These are phyloP conservation scores for Kwoniella mangroviensis DNA, from an alignment of 768 basidiomycete genomes.

Conservation along the genomic window DNA sequence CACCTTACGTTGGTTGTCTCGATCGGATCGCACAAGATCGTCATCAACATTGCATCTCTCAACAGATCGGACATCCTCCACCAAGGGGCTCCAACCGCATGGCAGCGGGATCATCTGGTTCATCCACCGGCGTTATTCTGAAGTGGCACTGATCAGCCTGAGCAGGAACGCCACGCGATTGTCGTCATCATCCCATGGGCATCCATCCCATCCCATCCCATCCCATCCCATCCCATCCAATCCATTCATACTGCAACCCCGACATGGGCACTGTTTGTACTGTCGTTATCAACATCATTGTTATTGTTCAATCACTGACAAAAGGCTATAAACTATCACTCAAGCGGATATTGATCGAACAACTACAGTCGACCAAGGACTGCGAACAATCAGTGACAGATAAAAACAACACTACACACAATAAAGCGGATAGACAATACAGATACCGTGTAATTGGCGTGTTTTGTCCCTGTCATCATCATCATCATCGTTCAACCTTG, in stretches of 20 bases:
- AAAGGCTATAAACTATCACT: no score
- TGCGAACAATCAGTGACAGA: not conserved
- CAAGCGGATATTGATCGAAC: not conserved
- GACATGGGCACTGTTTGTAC: no score
- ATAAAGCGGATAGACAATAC: not conserved
- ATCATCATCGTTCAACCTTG: not conserved
- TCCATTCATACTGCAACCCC: no score
- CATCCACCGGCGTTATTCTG: no score
- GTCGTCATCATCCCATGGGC: no score
- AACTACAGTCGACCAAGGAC: not conserved
- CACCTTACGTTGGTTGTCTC: not conserved
- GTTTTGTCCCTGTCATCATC: not conserved
- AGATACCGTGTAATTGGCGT: not conserved
- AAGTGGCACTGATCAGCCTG: no score
- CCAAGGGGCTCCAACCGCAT: slow-evolving; percentile 5
- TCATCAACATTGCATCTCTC: not conserved
- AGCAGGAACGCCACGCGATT: no score
- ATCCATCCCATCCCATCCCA: no score
- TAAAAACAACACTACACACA: not conserved
- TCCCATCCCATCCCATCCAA: no score
- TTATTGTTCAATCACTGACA: no score
- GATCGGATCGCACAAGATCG: not conserved
- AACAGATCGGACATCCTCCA: slow-evolving; percentile 21
- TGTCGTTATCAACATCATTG: no score
- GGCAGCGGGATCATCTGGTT: no score